Conservation (phyloP, 805 yeast genomes). For the Yarrowia phangngaensis region DNA sequence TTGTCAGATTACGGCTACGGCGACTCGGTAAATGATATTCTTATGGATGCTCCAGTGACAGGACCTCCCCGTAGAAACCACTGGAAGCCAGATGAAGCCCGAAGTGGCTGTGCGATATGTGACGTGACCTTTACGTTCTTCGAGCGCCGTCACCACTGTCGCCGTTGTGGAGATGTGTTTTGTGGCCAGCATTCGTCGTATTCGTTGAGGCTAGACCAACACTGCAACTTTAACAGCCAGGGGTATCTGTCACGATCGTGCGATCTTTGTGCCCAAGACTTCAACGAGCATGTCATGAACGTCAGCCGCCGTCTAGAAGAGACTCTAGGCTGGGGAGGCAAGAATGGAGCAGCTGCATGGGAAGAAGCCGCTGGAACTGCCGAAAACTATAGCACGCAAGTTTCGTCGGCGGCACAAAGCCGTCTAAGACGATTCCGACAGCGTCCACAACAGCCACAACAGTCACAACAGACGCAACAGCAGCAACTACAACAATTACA, state of each 20-base stretch:
- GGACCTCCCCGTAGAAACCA: constrained; percentile 40
- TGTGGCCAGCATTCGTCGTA: constrained; percentile 64
- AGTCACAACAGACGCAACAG: constrained; percentile 15
- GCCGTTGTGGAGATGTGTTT: constrained; percentile 78
- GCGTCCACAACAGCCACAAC: neutral
- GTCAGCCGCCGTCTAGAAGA: constrained; percentile 32
- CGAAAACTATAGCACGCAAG: constrained; percentile 1
- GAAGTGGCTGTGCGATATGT: constrained; percentile 66
- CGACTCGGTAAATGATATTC: constrained; percentile 29
- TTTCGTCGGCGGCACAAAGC: neutral
- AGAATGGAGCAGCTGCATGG: constrained; percentile 31
- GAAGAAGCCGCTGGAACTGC: constrained; percentile 30
- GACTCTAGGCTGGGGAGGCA: constrained; percentile 20
- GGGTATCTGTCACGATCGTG: constrained; percentile 71
- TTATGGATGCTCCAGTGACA: constrained; percentile 28
- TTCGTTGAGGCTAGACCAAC: constrained; percentile 53
- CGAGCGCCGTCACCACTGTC: constrained; percentile 78
- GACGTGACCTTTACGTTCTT: constrained; percentile 64
- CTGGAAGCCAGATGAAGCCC: constrained; percentile 61
- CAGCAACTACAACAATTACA: neutral
- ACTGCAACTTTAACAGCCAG: constrained; percentile 53
- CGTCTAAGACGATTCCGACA: neutral
- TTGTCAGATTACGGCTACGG: constrained; percentile 30
- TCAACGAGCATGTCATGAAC: constrained; percentile 46
- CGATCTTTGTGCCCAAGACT: constrained; percentile 59